A percentile compares a stretch with the other conserved stretches of the same genome.
Evolutionary conservation across 257 asterid genomes (phyloP).

Genomic region (Primulina tabacum): DNA sequence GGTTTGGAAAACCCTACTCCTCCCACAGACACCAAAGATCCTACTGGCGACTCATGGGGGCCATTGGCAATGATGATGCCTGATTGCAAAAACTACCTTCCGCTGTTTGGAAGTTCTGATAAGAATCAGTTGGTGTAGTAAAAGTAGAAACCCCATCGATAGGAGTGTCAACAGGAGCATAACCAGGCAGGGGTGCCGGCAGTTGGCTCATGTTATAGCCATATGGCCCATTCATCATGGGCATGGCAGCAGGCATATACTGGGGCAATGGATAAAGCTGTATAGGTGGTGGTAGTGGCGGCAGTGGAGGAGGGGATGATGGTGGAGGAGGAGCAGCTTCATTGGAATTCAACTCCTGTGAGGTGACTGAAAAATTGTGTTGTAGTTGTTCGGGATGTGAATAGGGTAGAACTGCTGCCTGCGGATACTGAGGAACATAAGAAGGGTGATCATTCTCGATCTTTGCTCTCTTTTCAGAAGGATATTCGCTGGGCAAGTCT

Average conservation of each 20-base stretch:
- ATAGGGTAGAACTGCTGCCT: conserved; percentile 25
- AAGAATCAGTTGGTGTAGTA: conserved; percentile 35
- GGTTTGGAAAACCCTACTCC: too few species aligned
- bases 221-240: conserved; percentile 39
- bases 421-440: conserved; percentile 50
- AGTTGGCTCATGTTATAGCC: conserved; percentile 45
- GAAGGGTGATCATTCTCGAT: conserved; percentile 48
- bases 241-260: conserved; percentile 50
- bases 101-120: conserved; percentile 43
- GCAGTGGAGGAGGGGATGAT: conserved; percentile 70
- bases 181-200: conserved; percentile 33
- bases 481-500: conserved; percentile 45
- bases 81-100: conserved; percentile 61
- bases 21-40: background rate
- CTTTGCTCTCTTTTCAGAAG: conserved; percentile 64
- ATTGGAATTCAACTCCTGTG: conserved; percentile 31
- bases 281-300: conserved; percentile 69
- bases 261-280: conserved; percentile 64
- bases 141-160: conserved; percentile 36
- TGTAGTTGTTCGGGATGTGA: conserved; percentile 30
- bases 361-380: conserved; percentile 32
- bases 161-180: conserved; percentile 37
- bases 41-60: conserved; percentile 62
- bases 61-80: conserved; percentile 61
- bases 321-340: conserved; percentile 67